Percentiles rank a stretch among this genome's conserved stretches.
Conservation (phyloP, 139 green algal genomes). For the Coelastrella sp. region DNA sequence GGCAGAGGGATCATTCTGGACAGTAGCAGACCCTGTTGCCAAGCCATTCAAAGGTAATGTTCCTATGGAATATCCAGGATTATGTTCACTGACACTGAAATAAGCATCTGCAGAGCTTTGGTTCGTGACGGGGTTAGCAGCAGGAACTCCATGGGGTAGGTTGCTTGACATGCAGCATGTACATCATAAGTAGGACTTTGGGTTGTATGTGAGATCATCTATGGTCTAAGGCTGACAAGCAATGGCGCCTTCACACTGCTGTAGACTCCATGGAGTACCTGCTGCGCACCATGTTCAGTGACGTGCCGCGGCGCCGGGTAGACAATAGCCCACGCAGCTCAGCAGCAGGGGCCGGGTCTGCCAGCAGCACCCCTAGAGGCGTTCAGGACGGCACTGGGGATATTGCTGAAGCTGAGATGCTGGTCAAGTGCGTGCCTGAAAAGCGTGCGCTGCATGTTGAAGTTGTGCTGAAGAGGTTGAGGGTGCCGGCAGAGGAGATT, state of each 20-base stretch:
- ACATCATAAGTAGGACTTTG: no score
- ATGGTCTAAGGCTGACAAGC: no score
- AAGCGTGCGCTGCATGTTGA: slow-evolving; percentile 44
- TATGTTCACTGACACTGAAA: neutral
- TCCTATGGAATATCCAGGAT: neutral
- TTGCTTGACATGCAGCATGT: no score
- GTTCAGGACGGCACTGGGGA: neutral
- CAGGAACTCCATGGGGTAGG: no score
- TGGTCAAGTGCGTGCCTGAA: slow-evolving; percentile 26
- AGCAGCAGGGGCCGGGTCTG: neutral
- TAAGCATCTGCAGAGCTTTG: no score
- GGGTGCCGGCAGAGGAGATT: neutral
- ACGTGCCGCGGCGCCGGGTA: neutral
- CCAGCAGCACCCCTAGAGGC: neutral
- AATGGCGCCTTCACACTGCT: neutral
- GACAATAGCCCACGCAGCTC: slow-evolving; percentile 7
- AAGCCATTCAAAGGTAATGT: slow-evolving; percentile 13
- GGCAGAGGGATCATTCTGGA: slow-evolving; percentile 33
- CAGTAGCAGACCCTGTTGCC: neutral
- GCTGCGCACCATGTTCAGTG: slow-evolving; percentile 42
- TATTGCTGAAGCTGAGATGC: neutral
- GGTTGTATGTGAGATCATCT: no score
- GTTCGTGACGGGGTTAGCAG: no score
- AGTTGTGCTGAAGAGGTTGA: slow-evolving; percentile 33
- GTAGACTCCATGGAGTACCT: slow-evolving; percentile 42